phyloP scores from a whole-genome alignment of 208 protist species.

The Crithidia fasciculata region DNA sequence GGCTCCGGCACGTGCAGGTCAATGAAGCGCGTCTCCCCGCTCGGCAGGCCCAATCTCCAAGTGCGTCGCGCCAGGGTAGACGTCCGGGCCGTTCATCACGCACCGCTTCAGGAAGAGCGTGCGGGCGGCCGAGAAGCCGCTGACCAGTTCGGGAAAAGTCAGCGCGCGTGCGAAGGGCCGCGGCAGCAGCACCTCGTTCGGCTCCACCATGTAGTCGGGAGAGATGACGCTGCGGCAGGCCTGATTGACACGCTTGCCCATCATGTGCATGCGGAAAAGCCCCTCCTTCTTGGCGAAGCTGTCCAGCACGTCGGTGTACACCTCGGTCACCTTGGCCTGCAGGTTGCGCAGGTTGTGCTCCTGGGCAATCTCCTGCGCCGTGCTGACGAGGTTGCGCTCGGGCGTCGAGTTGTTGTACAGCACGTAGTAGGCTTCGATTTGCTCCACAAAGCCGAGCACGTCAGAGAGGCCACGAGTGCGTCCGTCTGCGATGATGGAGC shows the following conservation, averaged over 20 bases:
- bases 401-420: constrained; percentile 68
- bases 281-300: constrained; percentile 99
- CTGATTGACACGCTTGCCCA: constrained; percentile 99
- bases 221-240: constrained; percentile 99
- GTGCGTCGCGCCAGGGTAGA: constrained; percentile 98
- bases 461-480: constrained; percentile 72
- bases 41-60: constrained; percentile 85
- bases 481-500: constrained; percentile 67
- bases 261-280: constrained; percentile 99
- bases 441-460: constrained; percentile 78
- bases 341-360: constrained; percentile 89
- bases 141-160: constrained; percentile 96
- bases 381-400: constrained; percentile 48
- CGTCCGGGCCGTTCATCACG: constrained; percentile 97
- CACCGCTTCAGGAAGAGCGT: constrained; percentile 91
- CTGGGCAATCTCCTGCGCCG: constrained; percentile 67
- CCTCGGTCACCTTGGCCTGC: constrained; percentile 82
- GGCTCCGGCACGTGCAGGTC: constrained; percentile 78
- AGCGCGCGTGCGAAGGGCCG: constrained; percentile 94
- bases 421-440: constrained; percentile 84
- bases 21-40: constrained; percentile 80
- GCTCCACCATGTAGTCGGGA: constrained; percentile 97
- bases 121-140: constrained; percentile 69
- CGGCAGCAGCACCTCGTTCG: constrained; percentile 96
- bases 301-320: constrained; percentile 75